Conservation (phyloP, 352 stramenopile species). For the Ophiocytium majus region DNA sequence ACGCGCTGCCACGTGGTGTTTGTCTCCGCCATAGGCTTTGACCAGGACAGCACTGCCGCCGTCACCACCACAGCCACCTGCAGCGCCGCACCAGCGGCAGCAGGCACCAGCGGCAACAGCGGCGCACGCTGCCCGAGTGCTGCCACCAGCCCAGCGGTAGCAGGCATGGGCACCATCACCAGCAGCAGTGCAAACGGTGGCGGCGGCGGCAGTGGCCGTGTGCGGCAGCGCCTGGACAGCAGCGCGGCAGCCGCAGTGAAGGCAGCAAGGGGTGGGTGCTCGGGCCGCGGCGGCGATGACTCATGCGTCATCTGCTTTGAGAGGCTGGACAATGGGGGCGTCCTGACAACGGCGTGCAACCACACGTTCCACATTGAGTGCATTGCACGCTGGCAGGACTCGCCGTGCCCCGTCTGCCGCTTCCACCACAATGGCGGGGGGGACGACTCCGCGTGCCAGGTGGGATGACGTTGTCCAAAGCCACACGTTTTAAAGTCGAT, state of each 20-base stretch:
- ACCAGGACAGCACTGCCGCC: slow-evolving; percentile 25
- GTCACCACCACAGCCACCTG: too few species aligned
- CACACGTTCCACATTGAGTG: slow-evolving; percentile 96
- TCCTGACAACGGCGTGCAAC: slow-evolving; percentile 95
- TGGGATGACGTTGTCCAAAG: too few species aligned
- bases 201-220: not conserved
- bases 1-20: slow-evolving; percentile 82
- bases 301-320: slow-evolving; percentile 84
- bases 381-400: slow-evolving; percentile 87
- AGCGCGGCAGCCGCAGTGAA: slow-evolving; percentile 11
- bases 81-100: too few species aligned
- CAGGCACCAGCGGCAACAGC: too few species aligned
- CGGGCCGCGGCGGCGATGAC: slow-evolving; percentile 24
- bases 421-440: slow-evolving; percentile 75
- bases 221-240: slow-evolving; percentile 15
- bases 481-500: too few species aligned
- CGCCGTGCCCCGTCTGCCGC: slow-evolving; percentile 90
- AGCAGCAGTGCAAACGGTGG: not conserved
- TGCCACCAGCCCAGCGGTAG: too few species aligned
- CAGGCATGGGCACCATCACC: too few species aligned
- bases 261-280: not conserved
- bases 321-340: slow-evolving; percentile 66
- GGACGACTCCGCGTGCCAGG: slow-evolving; percentile 49
- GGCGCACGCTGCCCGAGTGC: too few species aligned
- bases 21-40: slow-evolving; percentile 76